phyloP scores from a whole-genome alignment of 768 basidiomycete genomes.

The Termitomyces sp. region DNA sequence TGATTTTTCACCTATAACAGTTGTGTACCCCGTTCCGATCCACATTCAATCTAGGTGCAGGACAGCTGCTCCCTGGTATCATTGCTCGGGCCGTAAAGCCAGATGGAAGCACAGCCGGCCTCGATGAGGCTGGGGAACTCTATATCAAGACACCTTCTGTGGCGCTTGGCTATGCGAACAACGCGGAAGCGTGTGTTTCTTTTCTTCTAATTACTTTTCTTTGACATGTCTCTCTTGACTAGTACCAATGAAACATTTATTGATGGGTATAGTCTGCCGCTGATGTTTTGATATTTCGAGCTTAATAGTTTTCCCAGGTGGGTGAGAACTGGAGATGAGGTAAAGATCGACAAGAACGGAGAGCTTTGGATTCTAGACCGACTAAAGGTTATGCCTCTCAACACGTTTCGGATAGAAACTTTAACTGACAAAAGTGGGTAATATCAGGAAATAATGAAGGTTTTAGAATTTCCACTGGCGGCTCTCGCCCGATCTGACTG shows the following conservation, averaged over 20 bases:
- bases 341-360: conserved; percentile 43
- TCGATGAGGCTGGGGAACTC: conserved; percentile 58
- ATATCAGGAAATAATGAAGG: conserved; percentile 43
- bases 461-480: conserved; percentile 17
- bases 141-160: conserved; percentile 47
- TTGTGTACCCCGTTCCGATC: background rate
- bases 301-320: conserved; percentile 36
- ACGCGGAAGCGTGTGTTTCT: conserved; percentile 52
- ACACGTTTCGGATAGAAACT: background rate
- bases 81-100: conserved; percentile 47
- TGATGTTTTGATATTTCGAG: background rate
- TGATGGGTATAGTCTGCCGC: conserved; percentile 42
- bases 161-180: conserved; percentile 53
- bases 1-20: background rate
- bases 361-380: conserved; percentile 61
- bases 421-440: background rate
- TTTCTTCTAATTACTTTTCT: background rate
- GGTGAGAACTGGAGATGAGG: conserved; percentile 68
- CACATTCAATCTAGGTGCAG: conserved; percentile 32
- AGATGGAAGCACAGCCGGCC: conserved; percentile 52
- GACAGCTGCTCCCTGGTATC: conserved; percentile 51
- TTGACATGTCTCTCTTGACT: background rate
- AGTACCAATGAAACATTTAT: conserved; percentile 68
- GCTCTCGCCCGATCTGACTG: background rate
- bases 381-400: conserved; percentile 39